Evolutionary conservation across 2,329 filamentous ascomycete genomes (phyloP).

Genomic region (Epichloe aotearoae): DNA sequence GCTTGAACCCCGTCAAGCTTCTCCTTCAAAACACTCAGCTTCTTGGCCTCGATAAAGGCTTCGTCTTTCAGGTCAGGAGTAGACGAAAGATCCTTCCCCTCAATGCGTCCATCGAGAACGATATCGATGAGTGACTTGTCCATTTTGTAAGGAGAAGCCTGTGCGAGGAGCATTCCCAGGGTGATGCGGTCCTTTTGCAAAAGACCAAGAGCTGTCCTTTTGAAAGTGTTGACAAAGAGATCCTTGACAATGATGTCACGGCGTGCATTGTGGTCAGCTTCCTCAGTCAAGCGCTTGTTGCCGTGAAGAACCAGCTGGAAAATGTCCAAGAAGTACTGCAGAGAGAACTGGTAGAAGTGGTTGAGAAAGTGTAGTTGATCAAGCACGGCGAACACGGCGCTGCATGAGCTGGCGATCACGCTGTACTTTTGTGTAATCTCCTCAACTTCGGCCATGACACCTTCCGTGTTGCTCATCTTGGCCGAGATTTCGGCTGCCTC

Average conservation of each 20-base stretch:
- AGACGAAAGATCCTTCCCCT: conserved; percentile 67
- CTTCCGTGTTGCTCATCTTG: conserved; percentile 94
- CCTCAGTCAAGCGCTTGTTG: conserved; percentile 58
- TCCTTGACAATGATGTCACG: conserved; percentile 85
- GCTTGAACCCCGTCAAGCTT: conserved; percentile 49
- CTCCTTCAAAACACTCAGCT: conserved; percentile 60
- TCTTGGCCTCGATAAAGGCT: conserved; percentile 53
- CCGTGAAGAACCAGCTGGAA: conserved; percentile 82
- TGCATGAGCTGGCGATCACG: conserved; percentile 86
- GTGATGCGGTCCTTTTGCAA: conserved; percentile 86
- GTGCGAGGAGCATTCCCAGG: conserved; percentile 84
- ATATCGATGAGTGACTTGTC: conserved; percentile 79
- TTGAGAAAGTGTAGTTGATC: conserved; percentile 97
- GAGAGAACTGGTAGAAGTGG: conserved; percentile 98
- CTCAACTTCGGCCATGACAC: conserved; percentile 96
- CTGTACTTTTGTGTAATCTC: conserved; percentile 91
- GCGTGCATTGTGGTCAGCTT: conserved; percentile 63
- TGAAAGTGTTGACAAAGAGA: conserved; percentile 82
- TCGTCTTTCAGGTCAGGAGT: conserved; percentile 50
- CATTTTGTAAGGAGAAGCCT: conserved; percentile 93
- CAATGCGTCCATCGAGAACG: conserved; percentile 65
- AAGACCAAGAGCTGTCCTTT: conserved; percentile 82
- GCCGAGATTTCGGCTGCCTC: conserved; percentile 90
- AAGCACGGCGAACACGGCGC: conserved; percentile 89
- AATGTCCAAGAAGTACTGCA: conserved; percentile 96